These are phyloP conservation scores for Cruciata laevipes DNA, from an alignment of 257 asterid species.

Conservation along the genomic window DNA sequence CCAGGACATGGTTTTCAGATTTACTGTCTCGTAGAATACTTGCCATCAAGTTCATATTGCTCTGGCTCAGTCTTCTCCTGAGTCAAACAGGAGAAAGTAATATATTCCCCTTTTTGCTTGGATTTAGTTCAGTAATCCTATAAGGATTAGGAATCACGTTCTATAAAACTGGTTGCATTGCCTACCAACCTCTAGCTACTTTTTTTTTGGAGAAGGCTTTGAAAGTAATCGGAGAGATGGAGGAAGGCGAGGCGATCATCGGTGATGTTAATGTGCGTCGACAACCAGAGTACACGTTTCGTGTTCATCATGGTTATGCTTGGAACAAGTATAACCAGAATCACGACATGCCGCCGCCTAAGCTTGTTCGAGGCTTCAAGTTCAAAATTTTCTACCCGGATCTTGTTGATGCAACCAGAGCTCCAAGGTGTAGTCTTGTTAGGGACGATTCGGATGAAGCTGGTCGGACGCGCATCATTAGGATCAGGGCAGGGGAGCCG, in stretches of 20 bases:
- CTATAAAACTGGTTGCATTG: too few species aligned
- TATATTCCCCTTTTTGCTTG: too few species aligned
- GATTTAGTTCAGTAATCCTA: too few species aligned
- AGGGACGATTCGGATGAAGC: not conserved
- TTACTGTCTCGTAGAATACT: not conserved
- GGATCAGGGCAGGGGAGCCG: not conserved
- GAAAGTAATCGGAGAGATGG: slow-evolving; percentile 86
- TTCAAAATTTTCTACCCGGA: slow-evolving; percentile 88
- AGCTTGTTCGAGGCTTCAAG: slow-evolving; percentile 79
- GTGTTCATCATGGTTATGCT: slow-evolving; percentile 72
- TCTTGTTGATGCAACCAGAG: slow-evolving; percentile 62
- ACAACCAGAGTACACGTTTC: slow-evolving; percentile 70
- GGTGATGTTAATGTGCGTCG: slow-evolving; percentile 34
- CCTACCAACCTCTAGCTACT: too few species aligned
- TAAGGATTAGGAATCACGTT: too few species aligned
- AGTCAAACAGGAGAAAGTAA: too few species aligned
- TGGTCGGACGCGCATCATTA: not conserved
- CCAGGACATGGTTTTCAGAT: not conserved
- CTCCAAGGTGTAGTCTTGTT: slow-evolving; percentile 30
- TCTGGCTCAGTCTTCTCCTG: too few species aligned
- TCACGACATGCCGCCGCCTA: slow-evolving; percentile 91
- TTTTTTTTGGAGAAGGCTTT: slow-evolving; percentile 41
- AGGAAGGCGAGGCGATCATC: slow-evolving; percentile 81
- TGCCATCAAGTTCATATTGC: not conserved
- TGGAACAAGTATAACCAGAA: slow-evolving; percentile 35